Conservation (phyloP, 768 basidiomycete genomes). For the Russula dissimulans region DNA sequence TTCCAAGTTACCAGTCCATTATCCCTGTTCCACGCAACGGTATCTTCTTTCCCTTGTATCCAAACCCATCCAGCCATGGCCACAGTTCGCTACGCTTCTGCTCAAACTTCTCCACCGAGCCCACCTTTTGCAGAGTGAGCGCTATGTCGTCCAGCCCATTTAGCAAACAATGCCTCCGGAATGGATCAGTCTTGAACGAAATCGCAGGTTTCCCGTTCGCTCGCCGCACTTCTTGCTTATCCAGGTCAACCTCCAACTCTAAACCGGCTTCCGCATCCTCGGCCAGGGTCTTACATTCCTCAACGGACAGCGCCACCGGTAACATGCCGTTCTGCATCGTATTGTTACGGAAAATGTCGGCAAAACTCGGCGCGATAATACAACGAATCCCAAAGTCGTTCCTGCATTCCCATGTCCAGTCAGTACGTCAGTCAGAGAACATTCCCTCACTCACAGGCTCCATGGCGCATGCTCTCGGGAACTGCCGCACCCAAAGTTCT, state of each 20-base stretch:
- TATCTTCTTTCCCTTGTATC: constrained; percentile 75
- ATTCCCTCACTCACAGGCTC: constrained; percentile 32
- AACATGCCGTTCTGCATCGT: constrained; percentile 62
- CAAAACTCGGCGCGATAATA: constrained; percentile 53
- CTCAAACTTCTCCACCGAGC: constrained; percentile 75
- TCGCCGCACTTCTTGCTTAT: constrained; percentile 46
- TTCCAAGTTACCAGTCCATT: constrained; percentile 59
- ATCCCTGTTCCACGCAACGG: constrained; percentile 41
- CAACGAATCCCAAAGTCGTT: constrained; percentile 57
- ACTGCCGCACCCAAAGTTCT: constrained; percentile 56
- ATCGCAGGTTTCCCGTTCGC: constrained; percentile 64
- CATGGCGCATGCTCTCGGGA: constrained; percentile 58
- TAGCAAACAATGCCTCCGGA: constrained; percentile 87
- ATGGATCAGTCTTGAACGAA: constrained; percentile 74
- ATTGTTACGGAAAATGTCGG: constrained; percentile 55
- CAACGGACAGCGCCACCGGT: constrained; percentile 41
- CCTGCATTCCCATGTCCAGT: constrained; percentile 21
- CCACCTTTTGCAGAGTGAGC: constrained; percentile 76
- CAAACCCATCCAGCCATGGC: constrained; percentile 97
- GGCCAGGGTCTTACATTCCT: constrained; percentile 39
- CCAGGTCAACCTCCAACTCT: constrained; percentile 53
- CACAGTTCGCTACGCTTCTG: constrained; percentile 61
- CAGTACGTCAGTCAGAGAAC: background rate
- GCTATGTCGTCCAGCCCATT: constrained; percentile 97
- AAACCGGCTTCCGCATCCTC: constrained; percentile 42